Conservation (phyloP, 768 basidiomycete species). For the Rhodotorula paludigena region DNA sequence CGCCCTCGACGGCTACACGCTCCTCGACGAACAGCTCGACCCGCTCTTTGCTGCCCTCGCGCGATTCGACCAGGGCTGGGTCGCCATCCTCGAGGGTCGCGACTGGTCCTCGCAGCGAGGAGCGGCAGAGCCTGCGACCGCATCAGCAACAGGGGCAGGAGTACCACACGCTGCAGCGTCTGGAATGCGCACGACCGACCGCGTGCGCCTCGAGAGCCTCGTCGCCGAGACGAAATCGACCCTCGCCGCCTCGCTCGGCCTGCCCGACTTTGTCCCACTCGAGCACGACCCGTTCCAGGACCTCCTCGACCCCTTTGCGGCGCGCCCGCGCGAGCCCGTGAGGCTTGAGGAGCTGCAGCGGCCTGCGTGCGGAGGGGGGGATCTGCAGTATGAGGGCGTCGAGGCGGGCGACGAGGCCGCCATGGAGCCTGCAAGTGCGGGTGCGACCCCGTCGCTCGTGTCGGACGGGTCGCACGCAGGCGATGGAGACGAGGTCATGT, state of each 20-base stretch:
- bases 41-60: neutral
- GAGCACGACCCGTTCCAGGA: slow-evolving; percentile 23
- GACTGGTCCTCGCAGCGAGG: slow-evolving; percentile 13
- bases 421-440: neutral
- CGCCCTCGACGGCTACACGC: slow-evolving; percentile 25
- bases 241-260: slow-evolving; percentile 11
- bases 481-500: slow-evolving; percentile 18
- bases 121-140: neutral
- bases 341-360: neutral
- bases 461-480: neutral
- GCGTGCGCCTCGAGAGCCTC: slow-evolving; percentile 21
- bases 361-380: no score
- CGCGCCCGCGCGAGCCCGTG: neutral
- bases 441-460: slow-evolving; percentile 4
- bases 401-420: neutral
- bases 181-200: slow-evolving; percentile 29
- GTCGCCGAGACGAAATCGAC: slow-evolving; percentile 5
- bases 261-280: slow-evolving; percentile 22
- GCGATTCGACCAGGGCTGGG: slow-evolving; percentile 19
- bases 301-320: neutral
- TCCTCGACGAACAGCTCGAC: neutral
- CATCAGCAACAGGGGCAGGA: neutral
- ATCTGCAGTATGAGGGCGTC: neutral
- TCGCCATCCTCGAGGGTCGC: slow-evolving; percentile 15
- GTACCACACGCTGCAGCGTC: neutral